These are phyloP conservation scores for Chlamydomonas sp. DNA, from an alignment of 139 green algal species.

Conservation along the genomic window DNA sequence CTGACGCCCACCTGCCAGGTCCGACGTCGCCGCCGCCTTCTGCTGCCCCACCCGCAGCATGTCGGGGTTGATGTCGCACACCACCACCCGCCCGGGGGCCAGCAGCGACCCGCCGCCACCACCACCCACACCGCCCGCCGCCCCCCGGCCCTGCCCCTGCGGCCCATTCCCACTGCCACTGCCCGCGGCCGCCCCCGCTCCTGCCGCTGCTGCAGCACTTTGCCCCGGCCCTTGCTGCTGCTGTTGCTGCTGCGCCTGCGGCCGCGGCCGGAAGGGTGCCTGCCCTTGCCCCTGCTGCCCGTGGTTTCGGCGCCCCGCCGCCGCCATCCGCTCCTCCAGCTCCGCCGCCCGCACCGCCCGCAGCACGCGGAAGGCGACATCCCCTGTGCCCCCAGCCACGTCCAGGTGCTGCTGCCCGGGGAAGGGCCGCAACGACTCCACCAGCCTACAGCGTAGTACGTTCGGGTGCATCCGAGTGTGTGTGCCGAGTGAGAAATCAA, in stretches of 20 bases:
- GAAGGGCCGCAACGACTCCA: conserved; percentile 83
- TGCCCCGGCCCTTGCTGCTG: neutral
- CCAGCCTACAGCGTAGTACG: conserved; percentile 61
- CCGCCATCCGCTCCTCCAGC: conserved; percentile 26
- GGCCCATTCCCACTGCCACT: neutral
- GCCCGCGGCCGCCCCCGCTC: neutral
- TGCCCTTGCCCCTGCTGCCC: neutral
- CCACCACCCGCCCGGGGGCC: conserved; percentile 43
- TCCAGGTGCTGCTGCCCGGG: conserved; percentile 94
- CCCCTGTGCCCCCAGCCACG: conserved; percentile 96
- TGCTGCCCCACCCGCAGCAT: conserved; percentile 92
- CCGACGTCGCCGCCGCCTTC: conserved; percentile 55
- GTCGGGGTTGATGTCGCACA: conserved; percentile 96
- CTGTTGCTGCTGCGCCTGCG: conserved; percentile 11
- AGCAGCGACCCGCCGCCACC: neutral
- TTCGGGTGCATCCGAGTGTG: neutral
- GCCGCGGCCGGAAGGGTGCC: neutral
- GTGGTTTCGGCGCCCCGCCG: neutral
- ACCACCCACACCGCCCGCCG: neutral
- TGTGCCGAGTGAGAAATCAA: neutral
- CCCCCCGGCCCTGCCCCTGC: conserved; percentile 4
- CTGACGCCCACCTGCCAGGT: conserved; percentile 40
- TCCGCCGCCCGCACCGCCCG: conserved; percentile 67
- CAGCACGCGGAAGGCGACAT: conserved; percentile 90
- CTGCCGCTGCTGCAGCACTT: conserved; percentile 31